A percentile compares a stretch with the other conserved stretches of the same genome.
Evolutionary conservation across 2,329 filamentous ascomycete species (phyloP).

Genomic region (Aspergillus persii): DNA sequence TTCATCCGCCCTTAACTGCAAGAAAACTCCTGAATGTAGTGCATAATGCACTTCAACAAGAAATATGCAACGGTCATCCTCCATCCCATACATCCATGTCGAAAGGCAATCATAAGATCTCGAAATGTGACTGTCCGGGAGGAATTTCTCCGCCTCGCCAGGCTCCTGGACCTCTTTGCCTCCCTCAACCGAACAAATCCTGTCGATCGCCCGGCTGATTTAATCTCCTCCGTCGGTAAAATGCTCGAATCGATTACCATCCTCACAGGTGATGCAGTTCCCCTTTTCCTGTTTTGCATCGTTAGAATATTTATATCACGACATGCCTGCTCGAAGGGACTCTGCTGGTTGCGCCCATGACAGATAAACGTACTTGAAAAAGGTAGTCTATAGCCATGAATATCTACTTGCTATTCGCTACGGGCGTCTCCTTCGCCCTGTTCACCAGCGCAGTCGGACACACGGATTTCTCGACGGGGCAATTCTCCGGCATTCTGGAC

Average conservation of each 20-base stretch:
- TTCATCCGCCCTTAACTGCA: no score
- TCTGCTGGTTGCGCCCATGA: no score
- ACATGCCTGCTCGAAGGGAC: background rate
- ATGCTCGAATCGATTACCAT: background rate
- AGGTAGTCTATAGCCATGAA: background rate
- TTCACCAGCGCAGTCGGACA: background rate
- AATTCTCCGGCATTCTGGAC: constrained; percentile 46
- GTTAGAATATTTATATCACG: background rate
- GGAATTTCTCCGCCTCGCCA: background rate
- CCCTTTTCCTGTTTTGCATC: background rate
- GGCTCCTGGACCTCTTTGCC: background rate
- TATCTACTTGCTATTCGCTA: background rate
- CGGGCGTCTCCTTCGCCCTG: background rate
- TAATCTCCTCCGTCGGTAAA: background rate
- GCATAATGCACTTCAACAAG: no score
- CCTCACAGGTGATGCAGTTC: background rate
- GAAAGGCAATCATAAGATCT: background rate
- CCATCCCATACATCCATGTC: background rate
- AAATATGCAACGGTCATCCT: no score
- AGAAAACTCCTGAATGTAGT: no score
- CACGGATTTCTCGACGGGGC: constrained; percentile 30
- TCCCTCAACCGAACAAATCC: background rate
- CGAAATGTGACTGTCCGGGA: background rate
- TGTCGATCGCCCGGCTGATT: background rate
- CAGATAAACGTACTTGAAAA: no score